These are phyloP conservation scores for Helicostylum pulchrum DNA, from an alignment of 192 early-diverging fungal genomes.

Conservation along the genomic window DNA sequence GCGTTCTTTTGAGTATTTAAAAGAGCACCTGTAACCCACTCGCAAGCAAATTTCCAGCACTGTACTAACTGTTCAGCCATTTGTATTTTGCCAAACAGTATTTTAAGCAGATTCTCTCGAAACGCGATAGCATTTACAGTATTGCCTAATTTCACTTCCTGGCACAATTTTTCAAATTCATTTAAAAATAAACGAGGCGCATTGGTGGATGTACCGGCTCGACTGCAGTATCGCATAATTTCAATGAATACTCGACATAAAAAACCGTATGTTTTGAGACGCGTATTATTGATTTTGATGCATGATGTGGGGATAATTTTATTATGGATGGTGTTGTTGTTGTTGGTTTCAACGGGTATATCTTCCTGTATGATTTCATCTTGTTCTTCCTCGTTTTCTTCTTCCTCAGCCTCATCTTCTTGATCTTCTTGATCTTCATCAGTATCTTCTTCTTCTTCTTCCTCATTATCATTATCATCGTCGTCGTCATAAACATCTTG, in stretches of 20 bases:
- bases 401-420: neutral
- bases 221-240: neutral
- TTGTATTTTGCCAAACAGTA: conserved; percentile 14
- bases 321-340: neutral
- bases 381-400: neutral
- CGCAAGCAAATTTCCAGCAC: conserved; percentile 7
- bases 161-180: conserved; percentile 4
- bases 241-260: neutral
- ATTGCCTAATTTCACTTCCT: neutral
- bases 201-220: neutral
- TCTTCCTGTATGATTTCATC: neutral
- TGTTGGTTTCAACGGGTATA: neutral
- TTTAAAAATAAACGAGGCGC: neutral
- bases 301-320: neutral
- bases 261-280: neutral
- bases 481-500: neutral
- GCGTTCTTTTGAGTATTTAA: neutral
- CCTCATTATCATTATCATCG: neutral
- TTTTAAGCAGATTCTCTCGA: neutral
- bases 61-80: conserved; percentile 5
- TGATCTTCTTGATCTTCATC: neutral
- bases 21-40: conserved; percentile 12
- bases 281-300: neutral
- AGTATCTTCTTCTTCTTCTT: neutral
- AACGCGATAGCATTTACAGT: neutral